Evolutionary conservation across 2,329 filamentous ascomycete species (phyloP).

Genomic region (Lachnellula willkommii): DNA sequence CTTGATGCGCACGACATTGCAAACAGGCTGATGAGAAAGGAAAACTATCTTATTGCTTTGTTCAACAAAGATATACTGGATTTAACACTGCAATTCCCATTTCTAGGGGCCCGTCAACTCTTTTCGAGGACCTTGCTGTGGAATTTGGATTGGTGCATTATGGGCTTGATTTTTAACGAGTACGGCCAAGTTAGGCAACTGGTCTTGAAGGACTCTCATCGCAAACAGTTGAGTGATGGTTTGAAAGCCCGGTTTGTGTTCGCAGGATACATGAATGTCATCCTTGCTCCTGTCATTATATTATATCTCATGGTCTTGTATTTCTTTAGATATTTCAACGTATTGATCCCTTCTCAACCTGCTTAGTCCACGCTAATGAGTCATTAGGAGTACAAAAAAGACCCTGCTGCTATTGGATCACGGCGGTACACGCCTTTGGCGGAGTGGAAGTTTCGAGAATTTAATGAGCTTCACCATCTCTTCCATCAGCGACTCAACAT

Average conservation of each 20-base stretch:
- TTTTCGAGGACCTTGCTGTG: slow-evolving; percentile 89
- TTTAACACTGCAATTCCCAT: slow-evolving; percentile 78
- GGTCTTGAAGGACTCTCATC: slow-evolving; percentile 78
- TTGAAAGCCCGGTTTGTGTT: slow-evolving; percentile 74
- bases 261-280: slow-evolving; percentile 77
- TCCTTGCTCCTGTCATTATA: slow-evolving; percentile 84
- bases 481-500: slow-evolving; percentile 88
- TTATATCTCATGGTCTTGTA: slow-evolving; percentile 81
- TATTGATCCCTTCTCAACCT: slow-evolving; percentile 37
- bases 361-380: slow-evolving; percentile 11
- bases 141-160: slow-evolving; percentile 84
- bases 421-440: slow-evolving; percentile 89
- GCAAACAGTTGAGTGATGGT: slow-evolving; percentile 71
- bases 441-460: slow-evolving; percentile 97
- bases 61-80: slow-evolving; percentile 96
- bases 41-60: slow-evolving; percentile 94
- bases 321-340: slow-evolving; percentile 92
- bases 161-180: slow-evolving; percentile 91
- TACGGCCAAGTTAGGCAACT: slow-evolving; percentile 80
- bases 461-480: slow-evolving; percentile 91
- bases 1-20: slow-evolving; percentile 97
- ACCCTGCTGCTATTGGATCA: slow-evolving; percentile 79
- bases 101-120: slow-evolving; percentile 70
- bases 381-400: slow-evolving; percentile 82
- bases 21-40: slow-evolving; percentile 90